phyloP scores from a whole-genome alignment of 2,329 filamentous ascomycete genomes.

The Diaporthe amygdali region DNA sequence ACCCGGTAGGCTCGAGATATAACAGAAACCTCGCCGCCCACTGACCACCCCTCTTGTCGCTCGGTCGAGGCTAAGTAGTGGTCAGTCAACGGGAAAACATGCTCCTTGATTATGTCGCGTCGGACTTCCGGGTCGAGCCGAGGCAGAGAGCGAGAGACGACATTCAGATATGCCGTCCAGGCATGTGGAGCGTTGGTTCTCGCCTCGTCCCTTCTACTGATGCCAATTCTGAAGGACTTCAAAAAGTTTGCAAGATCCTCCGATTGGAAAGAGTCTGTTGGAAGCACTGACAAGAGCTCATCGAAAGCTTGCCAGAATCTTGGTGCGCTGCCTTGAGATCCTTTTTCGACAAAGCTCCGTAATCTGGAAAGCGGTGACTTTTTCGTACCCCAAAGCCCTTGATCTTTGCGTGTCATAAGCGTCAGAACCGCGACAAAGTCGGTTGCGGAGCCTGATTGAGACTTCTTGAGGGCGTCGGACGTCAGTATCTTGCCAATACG shows the following conservation, averaged over 20 bases:
- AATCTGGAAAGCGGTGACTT: conserved; percentile 63
- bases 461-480: conserved; percentile 73
- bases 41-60: conserved; percentile 43
- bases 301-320: conserved; percentile 77
- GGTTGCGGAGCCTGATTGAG: conserved; percentile 75
- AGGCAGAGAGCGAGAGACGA: conserved; percentile 59
- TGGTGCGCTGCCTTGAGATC: conserved; percentile 77
- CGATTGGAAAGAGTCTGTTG: conserved; percentile 46
- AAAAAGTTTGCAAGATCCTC: conserved; percentile 67
- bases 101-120: conserved; percentile 49
- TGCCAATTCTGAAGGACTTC: conserved; percentile 71
- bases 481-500: conserved; percentile 67
- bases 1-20: conserved; percentile 54
- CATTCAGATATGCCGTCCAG: conserved; percentile 77
- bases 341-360: conserved; percentile 76
- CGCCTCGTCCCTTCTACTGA: conserved; percentile 77
- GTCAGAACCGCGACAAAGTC: conserved; percentile 73
- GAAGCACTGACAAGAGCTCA: conserved; percentile 65
- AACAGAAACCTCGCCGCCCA: conserved; percentile 39
- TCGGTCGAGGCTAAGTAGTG: conserved; percentile 55
- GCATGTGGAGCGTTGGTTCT: conserved; percentile 69
- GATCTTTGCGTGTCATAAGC: conserved; percentile 66
- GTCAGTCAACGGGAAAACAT: conserved; percentile 59
- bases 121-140: conserved; percentile 51
- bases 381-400: conserved; percentile 78